Percentiles rank a stretch among this genome's conserved stretches.
Conservation (phyloP, 495 filamentous ascomycete species). For the Darksidea phi region DNA sequence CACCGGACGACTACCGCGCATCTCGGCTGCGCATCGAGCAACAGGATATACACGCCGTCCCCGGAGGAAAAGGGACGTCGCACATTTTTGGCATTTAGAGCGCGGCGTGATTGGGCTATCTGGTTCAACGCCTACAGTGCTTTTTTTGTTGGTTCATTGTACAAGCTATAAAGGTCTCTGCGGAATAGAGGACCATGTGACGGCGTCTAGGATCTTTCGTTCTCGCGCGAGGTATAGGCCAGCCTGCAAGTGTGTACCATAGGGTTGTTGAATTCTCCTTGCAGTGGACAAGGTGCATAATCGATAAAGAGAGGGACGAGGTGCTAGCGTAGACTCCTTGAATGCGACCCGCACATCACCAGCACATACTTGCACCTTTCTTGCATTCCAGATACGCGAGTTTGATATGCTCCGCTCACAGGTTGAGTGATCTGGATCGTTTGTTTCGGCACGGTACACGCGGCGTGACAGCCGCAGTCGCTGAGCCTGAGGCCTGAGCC, state of each 20-base stretch:
- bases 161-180: conserved; percentile 30
- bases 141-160: conserved; percentile 25
- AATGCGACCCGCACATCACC: not conserved
- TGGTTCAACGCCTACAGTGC: not conserved
- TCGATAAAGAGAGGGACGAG: conserved; percentile 19
- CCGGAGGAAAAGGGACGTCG: not conserved
- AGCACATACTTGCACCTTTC: too few species aligned
- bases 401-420: too few species aligned
- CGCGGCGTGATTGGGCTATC: conserved; percentile 18
- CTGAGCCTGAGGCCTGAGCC: not conserved
- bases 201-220: conserved; percentile 20
- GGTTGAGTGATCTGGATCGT: not conserved
- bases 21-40: too few species aligned
- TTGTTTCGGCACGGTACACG: not conserved
- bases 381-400: too few species aligned
- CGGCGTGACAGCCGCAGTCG: not conserved
- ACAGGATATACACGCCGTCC: not conserved
- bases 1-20: too few species aligned
- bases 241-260: conserved; percentile 25
- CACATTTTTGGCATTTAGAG: conserved; percentile 14
- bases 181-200: conserved; percentile 20
- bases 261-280: not conserved
- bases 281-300: conserved; percentile 23
- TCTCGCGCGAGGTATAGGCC: not conserved
- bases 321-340: not conserved